Evolutionary conservation across 176 grass and related monocot genomes (phyloP).

Genomic region (Raddia guianensis): DNA sequence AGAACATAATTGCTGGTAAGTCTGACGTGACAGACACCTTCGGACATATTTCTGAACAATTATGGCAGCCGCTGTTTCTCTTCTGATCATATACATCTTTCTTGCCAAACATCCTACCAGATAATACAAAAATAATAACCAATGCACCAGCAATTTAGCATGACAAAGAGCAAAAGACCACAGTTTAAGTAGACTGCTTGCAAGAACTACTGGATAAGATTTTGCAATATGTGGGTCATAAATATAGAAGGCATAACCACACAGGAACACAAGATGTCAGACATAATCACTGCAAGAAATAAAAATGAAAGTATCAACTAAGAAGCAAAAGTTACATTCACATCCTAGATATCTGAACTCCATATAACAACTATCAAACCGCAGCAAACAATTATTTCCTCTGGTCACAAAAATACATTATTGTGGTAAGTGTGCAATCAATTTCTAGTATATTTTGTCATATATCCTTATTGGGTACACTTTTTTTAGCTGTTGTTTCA

Average conservation of each 20-base stretch:
- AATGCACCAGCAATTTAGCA: constrained; percentile 21
- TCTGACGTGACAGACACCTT: constrained; percentile 52
- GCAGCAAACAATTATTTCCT: neutral
- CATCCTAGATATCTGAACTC: constrained; percentile 1
- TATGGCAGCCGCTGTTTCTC: constrained; percentile 61
- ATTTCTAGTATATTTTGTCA: neutral
- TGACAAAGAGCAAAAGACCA: constrained; percentile 4
- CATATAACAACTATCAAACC: neutral
- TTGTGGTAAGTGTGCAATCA: neutral
- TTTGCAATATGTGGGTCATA: constrained; percentile 1
- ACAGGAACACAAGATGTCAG: neutral
- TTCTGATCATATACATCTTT: constrained; percentile 64
- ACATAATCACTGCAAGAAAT: neutral
- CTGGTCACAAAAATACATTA: neutral
- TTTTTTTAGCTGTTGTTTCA: neutral
- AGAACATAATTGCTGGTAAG: constrained; percentile 60
- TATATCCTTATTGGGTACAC: neutral
- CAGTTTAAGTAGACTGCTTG: constrained; percentile 8
- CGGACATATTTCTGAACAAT: constrained; percentile 82
- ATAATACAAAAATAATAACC: constrained; percentile 26
- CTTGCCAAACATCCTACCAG: constrained; percentile 70
- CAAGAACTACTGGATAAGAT: neutral
- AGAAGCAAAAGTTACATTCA: constrained; percentile 1
- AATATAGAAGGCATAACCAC: neutral
- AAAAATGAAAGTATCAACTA: neutral